A percentile compares a stretch with the other conserved stretches of the same genome.
phyloP scores from a whole-genome alignment of 2,329 filamentous ascomycete genomes.

The Tolypocladium album region DNA sequence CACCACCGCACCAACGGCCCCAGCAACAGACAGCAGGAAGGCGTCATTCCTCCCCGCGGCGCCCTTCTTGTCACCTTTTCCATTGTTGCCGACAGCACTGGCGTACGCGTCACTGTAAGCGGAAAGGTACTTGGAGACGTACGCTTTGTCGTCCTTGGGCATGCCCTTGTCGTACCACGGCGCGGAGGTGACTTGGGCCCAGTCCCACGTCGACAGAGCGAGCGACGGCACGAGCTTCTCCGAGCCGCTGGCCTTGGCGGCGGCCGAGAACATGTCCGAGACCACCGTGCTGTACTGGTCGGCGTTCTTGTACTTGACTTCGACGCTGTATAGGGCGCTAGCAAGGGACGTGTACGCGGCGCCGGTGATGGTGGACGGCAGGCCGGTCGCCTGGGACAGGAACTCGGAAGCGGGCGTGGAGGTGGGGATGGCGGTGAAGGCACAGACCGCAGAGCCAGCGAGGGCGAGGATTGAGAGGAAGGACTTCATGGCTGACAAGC shows the following conservation, averaged over 20 bases:
- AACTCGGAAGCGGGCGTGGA: background rate
- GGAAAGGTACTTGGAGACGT: background rate
- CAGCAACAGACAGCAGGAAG: background rate
- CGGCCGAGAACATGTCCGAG: slow-evolving; percentile 7
- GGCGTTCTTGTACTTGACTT: slow-evolving; percentile 3
- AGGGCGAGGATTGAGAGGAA: background rate
- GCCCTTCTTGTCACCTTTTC: background rate
- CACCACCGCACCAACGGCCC: background rate
- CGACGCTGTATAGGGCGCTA: slow-evolving; percentile 1
- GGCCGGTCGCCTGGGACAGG: background rate
- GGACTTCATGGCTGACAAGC: background rate
- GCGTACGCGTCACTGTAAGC: background rate
- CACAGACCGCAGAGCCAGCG: background rate
- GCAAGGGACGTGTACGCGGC: background rate
- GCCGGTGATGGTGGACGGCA: background rate
- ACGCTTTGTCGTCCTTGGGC: background rate
- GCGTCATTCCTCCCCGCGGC: background rate
- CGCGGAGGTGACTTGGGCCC: background rate
- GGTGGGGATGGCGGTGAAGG: background rate
- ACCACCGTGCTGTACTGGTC: slow-evolving; percentile 4
- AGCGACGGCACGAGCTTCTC: slow-evolving; percentile 6
- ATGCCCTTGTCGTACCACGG: background rate
- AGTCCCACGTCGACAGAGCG: background rate
- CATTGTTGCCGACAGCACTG: background rate
- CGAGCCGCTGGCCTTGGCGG: slow-evolving; percentile 6